Evolutionary conservation across 2,329 filamentous ascomycete genomes (phyloP), one percentile per base, ranked within the genome.

Genomic region (Acephala macrosclerotiorum): DNA sequence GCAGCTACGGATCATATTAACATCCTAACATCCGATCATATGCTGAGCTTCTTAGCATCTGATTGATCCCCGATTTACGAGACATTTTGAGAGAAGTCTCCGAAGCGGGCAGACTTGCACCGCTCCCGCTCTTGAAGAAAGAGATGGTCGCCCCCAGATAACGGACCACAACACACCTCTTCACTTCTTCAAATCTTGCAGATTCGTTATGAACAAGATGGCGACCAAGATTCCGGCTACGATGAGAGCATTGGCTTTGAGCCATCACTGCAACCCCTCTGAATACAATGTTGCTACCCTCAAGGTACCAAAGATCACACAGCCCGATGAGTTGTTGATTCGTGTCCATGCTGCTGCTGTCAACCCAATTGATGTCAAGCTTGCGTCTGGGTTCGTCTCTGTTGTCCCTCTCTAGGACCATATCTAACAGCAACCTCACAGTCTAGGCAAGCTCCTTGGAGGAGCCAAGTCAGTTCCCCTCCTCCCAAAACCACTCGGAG

Each of bases 271-370:
- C 49, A 71, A 70, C 26, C 74, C 74, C 5, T 66, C 67, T 1
- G 67, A 68, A 18, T 76, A 75, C 65, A 76, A 80, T 26, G 66
- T 85, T 18, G 65, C 72, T 4, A 79, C 82, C 3, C 63, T 82
- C n/a, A 80, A 83, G 0, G 75, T 80, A 2, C 83, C 84, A 0
- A 69, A 68, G n/a, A 82, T 86, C 58, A 75, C 74, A 2, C 70
- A 75, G 7, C 78, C 82, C 1, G 75, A 80, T 33, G 77, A 85
- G 3, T 74, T 87, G 1, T 72, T 86, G 1, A 79, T 83, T 45
- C 77, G 75, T 57, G 79, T 83, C 9, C 74, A 80, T 61, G 80
- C 81, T 3, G 80, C 80, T 0, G 79, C 77, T 55, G 74, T 83
- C 47, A 83, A 84, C 65, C 80, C 82, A 0, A 73, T 83, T 2